Evolutionary conservation across 2,329 filamentous ascomycete genomes (phyloP).

Genomic region (Stenocarpella maydis): DNA sequence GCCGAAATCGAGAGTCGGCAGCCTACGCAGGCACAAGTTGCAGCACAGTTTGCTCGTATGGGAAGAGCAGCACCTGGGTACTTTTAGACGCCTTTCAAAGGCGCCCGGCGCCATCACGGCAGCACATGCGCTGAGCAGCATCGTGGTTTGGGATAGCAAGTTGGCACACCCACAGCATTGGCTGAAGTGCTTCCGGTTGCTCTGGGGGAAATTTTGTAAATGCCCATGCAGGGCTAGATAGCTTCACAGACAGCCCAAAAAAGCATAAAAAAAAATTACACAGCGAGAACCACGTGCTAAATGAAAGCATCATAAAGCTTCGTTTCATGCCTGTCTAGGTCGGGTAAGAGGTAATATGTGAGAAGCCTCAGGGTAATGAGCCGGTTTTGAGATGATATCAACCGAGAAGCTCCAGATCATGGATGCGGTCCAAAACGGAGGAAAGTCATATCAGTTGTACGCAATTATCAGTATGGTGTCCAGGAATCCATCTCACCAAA

Average conservation of each 20-base stretch:
- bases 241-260: not conserved
- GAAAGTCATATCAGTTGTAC: not conserved
- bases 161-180: not conserved
- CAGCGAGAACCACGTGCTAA: not conserved
- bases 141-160: not conserved
- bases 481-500: not conserved
- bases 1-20: constrained; percentile 11
- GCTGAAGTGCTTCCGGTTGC: not conserved
- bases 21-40: constrained; percentile 8
- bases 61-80: not conserved
- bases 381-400: not conserved
- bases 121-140: too few relatives aligned
- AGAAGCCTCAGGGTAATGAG: too few relatives aligned
- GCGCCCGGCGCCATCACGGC: not conserved
- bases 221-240: not conserved
- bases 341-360: not conserved
- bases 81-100: not conserved
- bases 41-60: constrained; percentile 21
- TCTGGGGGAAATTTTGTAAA: not conserved
- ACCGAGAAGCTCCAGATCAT: not conserved
- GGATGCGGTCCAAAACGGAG: not conserved
- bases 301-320: not conserved
- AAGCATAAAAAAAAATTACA: not conserved
- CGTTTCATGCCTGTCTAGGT: not conserved
- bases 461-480: too few relatives aligned